A percentile compares a stretch with the other conserved stretches of the same genome.
phyloP scores from a whole-genome alignment of 2,329 filamentous ascomycete genomes.

The Thelonectria blattea region DNA sequence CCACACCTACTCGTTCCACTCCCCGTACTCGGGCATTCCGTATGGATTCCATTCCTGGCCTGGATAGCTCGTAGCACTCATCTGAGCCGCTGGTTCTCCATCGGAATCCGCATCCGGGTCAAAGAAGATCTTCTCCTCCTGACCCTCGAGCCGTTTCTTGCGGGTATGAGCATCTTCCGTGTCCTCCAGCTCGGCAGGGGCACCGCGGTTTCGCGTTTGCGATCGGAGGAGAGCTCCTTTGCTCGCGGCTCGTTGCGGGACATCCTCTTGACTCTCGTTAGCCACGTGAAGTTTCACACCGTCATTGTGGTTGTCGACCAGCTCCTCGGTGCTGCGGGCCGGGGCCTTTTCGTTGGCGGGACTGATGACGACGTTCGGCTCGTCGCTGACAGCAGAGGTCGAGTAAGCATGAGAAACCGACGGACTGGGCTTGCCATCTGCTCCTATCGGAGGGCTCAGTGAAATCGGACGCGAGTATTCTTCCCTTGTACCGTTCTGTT shows the following conservation, averaged over 20 bases:
- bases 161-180: conserved; percentile 53
- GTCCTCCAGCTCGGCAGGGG: conserved; percentile 48
- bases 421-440: conserved; percentile 22
- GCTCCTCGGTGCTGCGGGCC: neutral
- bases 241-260: neutral
- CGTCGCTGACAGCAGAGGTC: conserved; percentile 18
- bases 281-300: neutral
- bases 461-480: conserved; percentile 26
- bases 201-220: conserved; percentile 21
- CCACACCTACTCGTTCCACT: conserved; percentile 33
- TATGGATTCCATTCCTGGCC: conserved; percentile 74
- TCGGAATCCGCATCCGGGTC: conserved; percentile 45
- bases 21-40: conserved; percentile 40
- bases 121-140: conserved; percentile 62
- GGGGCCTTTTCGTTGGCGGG: conserved; percentile 3
- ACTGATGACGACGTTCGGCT: neutral
- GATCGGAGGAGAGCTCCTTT: conserved; percentile 6
- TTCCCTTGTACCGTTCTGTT: neutral
- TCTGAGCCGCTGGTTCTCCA: conserved; percentile 51
- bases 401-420: conserved; percentile 19
- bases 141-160: conserved; percentile 49
- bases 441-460: conserved; percentile 26
- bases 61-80: conserved; percentile 72
- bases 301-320: neutral
- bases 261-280: conserved; percentile 1